Evolutionary conservation across 495 filamentous ascomycete species (phyloP).

Genomic region (Clavariopsis aquatica): DNA sequence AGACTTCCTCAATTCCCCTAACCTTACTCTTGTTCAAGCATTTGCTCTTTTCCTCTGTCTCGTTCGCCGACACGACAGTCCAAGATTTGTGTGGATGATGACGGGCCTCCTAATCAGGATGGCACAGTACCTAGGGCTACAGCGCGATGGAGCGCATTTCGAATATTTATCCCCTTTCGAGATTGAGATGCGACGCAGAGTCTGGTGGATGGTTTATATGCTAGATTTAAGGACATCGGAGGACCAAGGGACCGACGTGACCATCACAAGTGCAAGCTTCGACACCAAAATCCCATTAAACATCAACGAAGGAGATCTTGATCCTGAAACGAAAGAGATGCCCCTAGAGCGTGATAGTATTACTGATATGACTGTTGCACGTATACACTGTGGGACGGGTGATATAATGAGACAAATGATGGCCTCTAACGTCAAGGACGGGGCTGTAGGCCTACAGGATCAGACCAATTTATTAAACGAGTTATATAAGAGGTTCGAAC

Average conservation of each 20-base stretch:
- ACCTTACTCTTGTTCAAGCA: constrained; percentile 52
- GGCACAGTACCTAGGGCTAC: constrained; percentile 34
- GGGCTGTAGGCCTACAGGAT: constrained; percentile 46
- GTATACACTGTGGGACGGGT: constrained; percentile 45
- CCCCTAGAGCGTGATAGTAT: constrained; percentile 49
- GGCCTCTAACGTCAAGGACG: constrained; percentile 23
- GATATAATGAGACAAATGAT: constrained; percentile 53
- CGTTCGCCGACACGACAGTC: constrained; percentile 53
- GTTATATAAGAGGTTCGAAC: constrained; percentile 48
- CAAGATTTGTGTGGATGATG: constrained; percentile 58
- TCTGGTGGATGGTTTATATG: constrained; percentile 32
- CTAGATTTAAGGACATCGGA: constrained; percentile 39
- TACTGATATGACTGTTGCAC: constrained; percentile 52
- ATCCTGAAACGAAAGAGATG: constrained; percentile 16
- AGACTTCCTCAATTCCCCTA: constrained; percentile 50
- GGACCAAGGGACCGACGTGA: constrained; percentile 50
- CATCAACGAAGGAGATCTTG: constrained; percentile 37
- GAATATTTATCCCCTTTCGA: constrained; percentile 30
- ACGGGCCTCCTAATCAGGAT: constrained; percentile 38
- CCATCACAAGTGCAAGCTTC: constrained; percentile 43
- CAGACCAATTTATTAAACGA: constrained; percentile 50
- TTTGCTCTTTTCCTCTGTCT: constrained; percentile 53
- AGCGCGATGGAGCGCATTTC: constrained; percentile 32
- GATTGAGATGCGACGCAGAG: constrained; percentile 28
- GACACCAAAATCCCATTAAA: constrained; percentile 48